Evolutionary conservation across 345 rosid genomes (phyloP).

Genomic region (Eutrema heterophyllum): DNA sequence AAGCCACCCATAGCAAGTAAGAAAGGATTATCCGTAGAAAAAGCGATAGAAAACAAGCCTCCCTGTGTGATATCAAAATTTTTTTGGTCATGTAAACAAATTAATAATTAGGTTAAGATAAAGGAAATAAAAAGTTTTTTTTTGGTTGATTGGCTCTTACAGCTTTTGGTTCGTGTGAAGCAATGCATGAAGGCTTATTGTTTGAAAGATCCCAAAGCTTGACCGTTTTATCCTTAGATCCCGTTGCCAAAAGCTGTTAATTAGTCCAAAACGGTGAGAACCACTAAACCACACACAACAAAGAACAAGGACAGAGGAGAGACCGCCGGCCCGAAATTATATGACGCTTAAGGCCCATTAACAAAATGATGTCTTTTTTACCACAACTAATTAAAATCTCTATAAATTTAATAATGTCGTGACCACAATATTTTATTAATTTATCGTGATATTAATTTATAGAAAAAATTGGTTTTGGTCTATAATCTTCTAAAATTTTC

Average conservation of each 20-base stretch:
- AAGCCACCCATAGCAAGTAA: constrained; percentile 82
- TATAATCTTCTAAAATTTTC: too few species aligned
- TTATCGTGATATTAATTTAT: too few species aligned
- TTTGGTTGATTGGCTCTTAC: constrained; percentile 35
- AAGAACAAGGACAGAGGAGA: neutral
- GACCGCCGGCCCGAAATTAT: neutral
- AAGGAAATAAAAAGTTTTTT: neutral
- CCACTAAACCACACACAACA: neutral
- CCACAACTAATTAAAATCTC: too few species aligned
- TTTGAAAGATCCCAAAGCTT: constrained; percentile 84
- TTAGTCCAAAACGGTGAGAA: neutral
- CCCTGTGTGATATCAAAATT: constrained; percentile 40
- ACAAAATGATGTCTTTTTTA: too few species aligned
- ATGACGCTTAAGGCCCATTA: too few species aligned
- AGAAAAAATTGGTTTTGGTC: too few species aligned
- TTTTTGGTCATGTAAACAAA: neutral
- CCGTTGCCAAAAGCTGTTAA: constrained; percentile 49
- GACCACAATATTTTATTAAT: too few species aligned
- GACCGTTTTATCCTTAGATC: constrained; percentile 46
- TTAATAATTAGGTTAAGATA: neutral
- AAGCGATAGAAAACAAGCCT: constrained; percentile 54
- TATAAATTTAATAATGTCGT: too few species aligned
- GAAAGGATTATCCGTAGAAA: constrained; percentile 68
- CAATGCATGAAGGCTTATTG: constrained; percentile 63
- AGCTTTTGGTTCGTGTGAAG: constrained; percentile 52